A percentile compares a stretch with the other conserved stretches of the same genome.
Evolutionary conservation across 768 basidiomycete species (phyloP).

Genomic region (Amanita rubescens): DNA sequence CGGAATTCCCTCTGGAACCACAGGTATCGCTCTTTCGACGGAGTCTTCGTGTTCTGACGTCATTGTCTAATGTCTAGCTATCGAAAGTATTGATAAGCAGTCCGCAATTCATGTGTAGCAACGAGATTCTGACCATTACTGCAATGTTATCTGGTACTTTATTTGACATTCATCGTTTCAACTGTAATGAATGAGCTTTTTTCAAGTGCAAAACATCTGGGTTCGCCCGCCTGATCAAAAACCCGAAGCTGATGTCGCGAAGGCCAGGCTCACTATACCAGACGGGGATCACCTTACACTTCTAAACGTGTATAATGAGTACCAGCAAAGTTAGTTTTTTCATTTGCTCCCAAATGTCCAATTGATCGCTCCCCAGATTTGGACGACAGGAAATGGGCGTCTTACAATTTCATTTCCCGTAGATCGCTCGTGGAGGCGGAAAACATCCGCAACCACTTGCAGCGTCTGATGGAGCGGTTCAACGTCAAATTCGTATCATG

Average conservation of each 20-base stretch:
- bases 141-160: conserved; percentile 88
- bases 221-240: conserved; percentile 81
- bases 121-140: conserved; percentile 90
- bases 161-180: neutral
- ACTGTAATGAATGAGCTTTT: neutral
- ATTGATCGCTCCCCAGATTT: conserved; percentile 39
- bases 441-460: conserved; percentile 85
- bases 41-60: neutral
- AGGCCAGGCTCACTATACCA: conserved; percentile 79
- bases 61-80: conserved; percentile 39
- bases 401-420: conserved; percentile 80
- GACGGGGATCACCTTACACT: conserved; percentile 95
- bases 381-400: conserved; percentile 81
- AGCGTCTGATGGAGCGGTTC: conserved; percentile 86
- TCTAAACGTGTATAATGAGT: conserved; percentile 93
- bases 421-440: conserved; percentile 56
- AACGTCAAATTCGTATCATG: conserved; percentile 72
- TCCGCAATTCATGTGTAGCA: conserved; percentile 92
- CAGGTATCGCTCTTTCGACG: conserved; percentile 45
- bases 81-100: conserved; percentile 92
- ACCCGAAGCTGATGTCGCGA: conserved; percentile 89
- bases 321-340: conserved; percentile 59
- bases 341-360: neutral
- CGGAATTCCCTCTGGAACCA: conserved; percentile 96
- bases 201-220: conserved; percentile 86